Evolutionary conservation across 2,329 filamentous ascomycete species (phyloP).

Genomic region (Apiospora koreana): DNA sequence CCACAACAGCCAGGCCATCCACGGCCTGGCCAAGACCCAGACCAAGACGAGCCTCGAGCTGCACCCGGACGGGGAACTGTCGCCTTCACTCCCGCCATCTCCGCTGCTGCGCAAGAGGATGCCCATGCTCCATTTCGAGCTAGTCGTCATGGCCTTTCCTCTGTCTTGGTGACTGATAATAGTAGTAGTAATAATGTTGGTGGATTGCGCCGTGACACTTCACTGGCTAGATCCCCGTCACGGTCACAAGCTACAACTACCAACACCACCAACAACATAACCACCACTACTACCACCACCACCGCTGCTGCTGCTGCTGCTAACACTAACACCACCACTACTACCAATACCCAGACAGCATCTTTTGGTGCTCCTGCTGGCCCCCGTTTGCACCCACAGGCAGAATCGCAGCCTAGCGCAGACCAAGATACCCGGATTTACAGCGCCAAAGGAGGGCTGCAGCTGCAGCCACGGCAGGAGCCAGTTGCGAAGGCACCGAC

Average conservation of each 20-base stretch:
- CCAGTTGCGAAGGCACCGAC: not conserved
- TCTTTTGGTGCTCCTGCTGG: constrained; percentile 4
- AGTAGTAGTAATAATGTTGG: constrained; percentile 9
- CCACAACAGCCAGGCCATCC: constrained; percentile 5
- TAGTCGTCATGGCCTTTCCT: constrained; percentile 6
- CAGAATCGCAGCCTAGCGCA: not conserved
- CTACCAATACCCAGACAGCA: not conserved
- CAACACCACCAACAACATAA: constrained; percentile 6
- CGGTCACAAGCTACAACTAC: constrained; percentile 9
- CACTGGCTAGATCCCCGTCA: constrained; percentile 6
- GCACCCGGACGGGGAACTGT: constrained; percentile 6
- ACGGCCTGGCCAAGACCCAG: not conserved
- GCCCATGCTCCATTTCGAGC: constrained; percentile 3
- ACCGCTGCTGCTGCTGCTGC: not conserved
- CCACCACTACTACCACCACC: not conserved
- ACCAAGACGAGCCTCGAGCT: constrained; percentile 5
- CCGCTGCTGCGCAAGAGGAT: constrained; percentile 5
- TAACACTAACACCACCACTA: not conserved
- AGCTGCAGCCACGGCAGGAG: constrained; percentile 5
- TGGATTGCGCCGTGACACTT: constrained; percentile 8
- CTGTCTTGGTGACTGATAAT: constrained; percentile 1
- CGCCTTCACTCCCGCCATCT: constrained; percentile 9
- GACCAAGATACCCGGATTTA: not conserved
- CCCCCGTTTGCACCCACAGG: not conserved
- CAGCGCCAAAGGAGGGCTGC: constrained; percentile 10